Conservation (phyloP, 306 rosid genomes). For the Sindora glabra region DNA sequence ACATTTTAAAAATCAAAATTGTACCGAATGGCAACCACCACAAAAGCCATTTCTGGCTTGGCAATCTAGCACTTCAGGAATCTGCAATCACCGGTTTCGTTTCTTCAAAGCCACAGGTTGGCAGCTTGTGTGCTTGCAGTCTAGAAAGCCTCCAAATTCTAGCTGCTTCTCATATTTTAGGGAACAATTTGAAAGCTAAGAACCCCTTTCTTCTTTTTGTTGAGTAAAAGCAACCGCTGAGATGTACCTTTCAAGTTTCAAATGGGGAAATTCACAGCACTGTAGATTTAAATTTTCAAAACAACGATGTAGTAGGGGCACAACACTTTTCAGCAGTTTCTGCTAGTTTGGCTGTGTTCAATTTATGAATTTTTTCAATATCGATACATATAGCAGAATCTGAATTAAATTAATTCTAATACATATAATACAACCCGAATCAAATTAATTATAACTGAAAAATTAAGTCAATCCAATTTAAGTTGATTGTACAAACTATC, state of each 20-base stretch:
- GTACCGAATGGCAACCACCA: not conserved
- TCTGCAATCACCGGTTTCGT: not conserved
- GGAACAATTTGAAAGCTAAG: not conserved
- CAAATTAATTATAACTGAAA: too few relatives aligned
- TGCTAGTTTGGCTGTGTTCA: not conserved
- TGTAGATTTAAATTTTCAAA: constrained; percentile 5
- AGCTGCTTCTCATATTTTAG: not conserved
- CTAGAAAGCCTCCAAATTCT: constrained; percentile 5
- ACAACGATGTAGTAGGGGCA: not conserved
- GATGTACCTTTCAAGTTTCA: not conserved
- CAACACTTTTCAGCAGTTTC: not conserved
- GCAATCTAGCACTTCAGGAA: not conserved
- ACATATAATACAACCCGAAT: too few relatives aligned
- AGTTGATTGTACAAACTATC: too few relatives aligned
- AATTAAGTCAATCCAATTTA: too few relatives aligned
- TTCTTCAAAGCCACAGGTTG: not conserved
- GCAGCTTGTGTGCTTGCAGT: not conserved
- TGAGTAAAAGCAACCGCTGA: constrained; percentile 1
- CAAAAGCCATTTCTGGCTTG: not conserved
- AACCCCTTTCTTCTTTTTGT: not conserved
- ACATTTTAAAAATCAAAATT: not conserved
- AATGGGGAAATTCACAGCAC: not conserved
- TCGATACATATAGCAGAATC: too few relatives aligned
- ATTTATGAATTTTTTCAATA: too few relatives aligned
- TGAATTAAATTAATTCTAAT: too few relatives aligned